Conservation (phyloP, 805 yeast species). For the Saccharomycopsis sp. region DNA sequence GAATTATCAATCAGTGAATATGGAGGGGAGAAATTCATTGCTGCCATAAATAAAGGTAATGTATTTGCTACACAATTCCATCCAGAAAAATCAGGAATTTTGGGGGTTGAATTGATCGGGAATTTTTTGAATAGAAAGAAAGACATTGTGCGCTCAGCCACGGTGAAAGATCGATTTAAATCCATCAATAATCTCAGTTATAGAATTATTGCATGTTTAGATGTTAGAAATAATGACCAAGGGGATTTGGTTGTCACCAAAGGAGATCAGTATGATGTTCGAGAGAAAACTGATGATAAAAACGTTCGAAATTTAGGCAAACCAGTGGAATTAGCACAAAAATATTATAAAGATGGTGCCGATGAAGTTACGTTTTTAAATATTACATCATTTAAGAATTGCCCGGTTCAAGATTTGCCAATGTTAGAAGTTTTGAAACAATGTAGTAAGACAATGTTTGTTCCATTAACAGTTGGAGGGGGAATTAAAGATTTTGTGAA, state of each 20-base stretch:
- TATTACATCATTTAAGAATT: constrained; percentile 91
- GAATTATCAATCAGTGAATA: constrained; percentile 59
- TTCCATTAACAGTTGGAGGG: constrained; percentile 97
- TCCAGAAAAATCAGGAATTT: constrained; percentile 95
- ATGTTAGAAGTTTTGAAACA: constrained; percentile 82
- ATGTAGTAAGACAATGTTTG: constrained; percentile 88
- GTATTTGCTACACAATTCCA: constrained; percentile 96
- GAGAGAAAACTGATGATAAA: constrained; percentile 55
- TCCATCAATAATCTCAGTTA: constrained; percentile 61
- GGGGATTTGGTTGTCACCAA: constrained; percentile 97
- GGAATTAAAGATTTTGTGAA: constrained; percentile 90
- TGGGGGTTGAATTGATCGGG: constrained; percentile 73
- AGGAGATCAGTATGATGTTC: constrained; percentile 97
- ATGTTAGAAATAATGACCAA: constrained; percentile 88
- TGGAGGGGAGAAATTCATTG: constrained; percentile 65
- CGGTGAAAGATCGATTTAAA: constrained; percentile 28
- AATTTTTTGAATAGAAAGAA: constrained; percentile 46
- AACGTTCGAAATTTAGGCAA: constrained; percentile 89
- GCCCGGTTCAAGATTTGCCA: constrained; percentile 89
- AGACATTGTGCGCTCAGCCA: constrained; percentile 17
- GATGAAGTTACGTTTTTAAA: constrained; percentile 94
- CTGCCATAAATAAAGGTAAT: constrained; percentile 71
- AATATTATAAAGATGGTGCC: constrained; percentile 90
- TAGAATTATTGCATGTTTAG: constrained; percentile 92
- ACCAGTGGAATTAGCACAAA: constrained; percentile 90